These are phyloP conservation scores for Tricholoma bakamatsutake DNA, from an alignment of 768 basidiomycete genomes.

Conservation along the genomic window DNA sequence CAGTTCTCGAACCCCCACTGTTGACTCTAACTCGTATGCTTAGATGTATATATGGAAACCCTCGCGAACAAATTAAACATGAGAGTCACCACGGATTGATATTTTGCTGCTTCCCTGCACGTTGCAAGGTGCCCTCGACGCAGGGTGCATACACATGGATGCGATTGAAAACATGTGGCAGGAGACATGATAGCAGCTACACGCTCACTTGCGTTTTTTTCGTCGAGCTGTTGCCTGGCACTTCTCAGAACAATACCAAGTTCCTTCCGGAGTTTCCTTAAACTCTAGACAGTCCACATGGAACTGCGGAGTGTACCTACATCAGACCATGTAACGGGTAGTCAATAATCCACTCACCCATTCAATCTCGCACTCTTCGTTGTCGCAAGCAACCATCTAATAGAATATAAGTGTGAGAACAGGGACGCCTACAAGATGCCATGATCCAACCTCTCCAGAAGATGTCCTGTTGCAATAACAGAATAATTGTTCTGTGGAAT, in stretches of 20 bases:
- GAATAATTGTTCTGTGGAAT: slow-evolving; percentile 43
- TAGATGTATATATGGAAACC: slow-evolving; percentile 86
- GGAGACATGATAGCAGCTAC: background rate
- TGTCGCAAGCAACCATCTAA: slow-evolving; percentile 88
- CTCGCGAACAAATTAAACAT: slow-evolving; percentile 76
- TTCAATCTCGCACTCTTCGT: slow-evolving; percentile 62
- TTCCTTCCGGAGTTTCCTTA: slow-evolving; percentile 48
- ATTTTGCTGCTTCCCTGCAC: background rate
- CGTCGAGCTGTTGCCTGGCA: slow-evolving; percentile 41
- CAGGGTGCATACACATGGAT: background rate
- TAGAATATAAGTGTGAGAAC: slow-evolving; percentile 2
- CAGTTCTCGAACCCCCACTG: background rate
- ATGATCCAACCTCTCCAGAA: slow-evolving; percentile 65
- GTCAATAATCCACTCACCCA: slow-evolving; percentile 57
- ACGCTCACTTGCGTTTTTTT: slow-evolving; percentile 20
- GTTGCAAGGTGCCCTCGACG: background rate
- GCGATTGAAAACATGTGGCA: background rate
- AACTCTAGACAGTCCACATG: slow-evolving; percentile 67
- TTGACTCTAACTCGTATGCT: background rate
- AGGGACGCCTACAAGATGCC: slow-evolving; percentile 5
- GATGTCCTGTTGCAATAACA: slow-evolving; percentile 80
- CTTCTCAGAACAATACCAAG: slow-evolving; percentile 65
- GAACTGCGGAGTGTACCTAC: slow-evolving; percentile 40
- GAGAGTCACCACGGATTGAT: slow-evolving; percentile 24
- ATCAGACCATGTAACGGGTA: background rate